Percentiles rank a stretch among this genome's conserved stretches.
Evolutionary conservation across 2,329 filamentous ascomycete species (phyloP).

Genomic region (Cladosporium halotolerans): DNA sequence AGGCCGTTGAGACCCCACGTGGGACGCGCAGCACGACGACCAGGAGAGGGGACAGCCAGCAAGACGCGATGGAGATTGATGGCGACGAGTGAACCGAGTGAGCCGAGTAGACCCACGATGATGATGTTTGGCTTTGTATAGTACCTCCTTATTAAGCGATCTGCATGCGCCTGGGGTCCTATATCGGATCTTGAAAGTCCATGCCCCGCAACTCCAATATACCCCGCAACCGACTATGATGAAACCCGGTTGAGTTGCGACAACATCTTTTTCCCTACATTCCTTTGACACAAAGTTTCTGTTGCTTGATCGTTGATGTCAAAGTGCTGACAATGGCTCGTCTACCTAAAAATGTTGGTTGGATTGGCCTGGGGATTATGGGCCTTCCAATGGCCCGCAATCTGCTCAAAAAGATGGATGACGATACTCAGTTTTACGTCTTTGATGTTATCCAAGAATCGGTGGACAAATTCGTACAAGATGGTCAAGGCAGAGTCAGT

Average conservation of each 20-base stretch:
- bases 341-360: slow-evolving; percentile 35
- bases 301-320: too few relatives aligned
- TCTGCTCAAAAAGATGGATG: slow-evolving; percentile 42
- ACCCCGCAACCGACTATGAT: not conserved
- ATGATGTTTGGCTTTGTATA: not conserved
- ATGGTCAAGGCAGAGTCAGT: slow-evolving; percentile 36
- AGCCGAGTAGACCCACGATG: not conserved
- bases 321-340: slow-evolving; percentile 17
- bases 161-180: not conserved
- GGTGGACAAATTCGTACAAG: slow-evolving; percentile 38
- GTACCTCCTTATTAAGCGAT: not conserved
- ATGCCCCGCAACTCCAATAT: not conserved
- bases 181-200: not conserved
- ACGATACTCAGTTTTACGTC: slow-evolving; percentile 40
- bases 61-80: slow-evolving; percentile 7
- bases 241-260: not conserved
- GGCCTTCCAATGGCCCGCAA: slow-evolving; percentile 49
- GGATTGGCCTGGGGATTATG: slow-evolving; percentile 53
- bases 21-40: slow-evolving; percentile 14
- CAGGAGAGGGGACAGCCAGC: slow-evolving; percentile 1
- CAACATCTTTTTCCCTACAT: not conserved
- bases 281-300: too few relatives aligned
- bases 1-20: slow-evolving; percentile 37
- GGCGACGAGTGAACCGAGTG: not conserved
- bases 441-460: slow-evolving; percentile 43